These are phyloP conservation scores for Paramarasmius palmivorus DNA, from an alignment of 1,284 basidiomycete genomes.

Conservation along the genomic window DNA sequence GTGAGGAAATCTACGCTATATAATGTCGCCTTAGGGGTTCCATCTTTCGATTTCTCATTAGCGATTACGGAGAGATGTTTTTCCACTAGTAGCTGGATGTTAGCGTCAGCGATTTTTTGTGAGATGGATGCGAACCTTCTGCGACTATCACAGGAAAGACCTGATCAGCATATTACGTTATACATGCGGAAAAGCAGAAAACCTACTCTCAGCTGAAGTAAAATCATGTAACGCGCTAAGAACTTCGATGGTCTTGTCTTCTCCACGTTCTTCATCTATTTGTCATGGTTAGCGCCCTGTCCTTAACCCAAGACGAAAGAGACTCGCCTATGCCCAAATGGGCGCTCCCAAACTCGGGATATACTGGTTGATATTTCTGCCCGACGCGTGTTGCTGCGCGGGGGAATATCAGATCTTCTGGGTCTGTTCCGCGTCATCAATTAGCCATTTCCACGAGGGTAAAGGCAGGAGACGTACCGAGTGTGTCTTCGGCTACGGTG, in stretches of 20 bases:
- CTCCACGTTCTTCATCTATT: slow-evolving; percentile 62
- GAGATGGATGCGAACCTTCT: slow-evolving; percentile 39
- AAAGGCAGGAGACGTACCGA: slow-evolving; percentile 55
- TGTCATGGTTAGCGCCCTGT: slow-evolving; percentile 22
- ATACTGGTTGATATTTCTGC: slow-evolving; percentile 79
- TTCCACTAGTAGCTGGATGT: slow-evolving; percentile 47
- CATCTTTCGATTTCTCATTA: slow-evolving; percentile 41
- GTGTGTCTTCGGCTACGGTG: slow-evolving; percentile 89
- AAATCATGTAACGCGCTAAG: slow-evolving; percentile 63
- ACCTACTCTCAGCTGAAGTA: slow-evolving; percentile 63
- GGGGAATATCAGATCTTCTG: slow-evolving; percentile 94
- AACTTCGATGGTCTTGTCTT: slow-evolving; percentile 73
- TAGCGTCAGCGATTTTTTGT: slow-evolving; percentile 8
- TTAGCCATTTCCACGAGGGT: slow-evolving; percentile 13
- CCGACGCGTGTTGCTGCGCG: slow-evolving; percentile 87
- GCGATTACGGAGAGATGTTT: slow-evolving; percentile 55
- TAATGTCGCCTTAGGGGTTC: slow-evolving; percentile 42
- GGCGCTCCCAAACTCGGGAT: slow-evolving; percentile 48
- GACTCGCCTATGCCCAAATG: slow-evolving; percentile 39
- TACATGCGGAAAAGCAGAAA: slow-evolving; percentile 26
- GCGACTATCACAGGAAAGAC: slow-evolving; percentile 38
- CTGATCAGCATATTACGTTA: too few species aligned
- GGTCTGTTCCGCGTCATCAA: slow-evolving; percentile 51
- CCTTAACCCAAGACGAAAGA: slow-evolving; percentile 5
- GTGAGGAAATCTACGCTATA: slow-evolving; percentile 71